Evolutionary conservation across 352 stramenopile genomes (phyloP), one percentile per base, ranked within the genome.

Genomic region (Phytophthora tentaculata): DNA sequence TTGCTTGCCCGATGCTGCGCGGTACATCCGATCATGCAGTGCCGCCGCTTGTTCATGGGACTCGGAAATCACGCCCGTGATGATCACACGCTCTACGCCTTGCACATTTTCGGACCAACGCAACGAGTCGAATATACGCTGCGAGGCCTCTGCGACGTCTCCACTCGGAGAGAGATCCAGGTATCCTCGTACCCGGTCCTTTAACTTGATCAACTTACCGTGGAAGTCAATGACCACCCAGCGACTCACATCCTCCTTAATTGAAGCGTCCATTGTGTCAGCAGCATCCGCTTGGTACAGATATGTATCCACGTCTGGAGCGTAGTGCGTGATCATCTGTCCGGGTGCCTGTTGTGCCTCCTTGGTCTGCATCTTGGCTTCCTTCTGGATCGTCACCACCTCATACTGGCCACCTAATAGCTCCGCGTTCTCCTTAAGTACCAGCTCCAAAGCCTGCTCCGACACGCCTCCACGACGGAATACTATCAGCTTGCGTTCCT

Each of bases 261-360:
- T 24, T 0, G 74, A 57, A 2, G 75, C 51, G 41, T 87, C 64
- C 45, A 88, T 78, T 22, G 52, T 49, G 43, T 88, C 77, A 3
- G 12, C 20, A 3, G 76, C 80, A n/a, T 79, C 62, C 1, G 58
- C 49, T 44, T 91, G 77, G 59, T 90, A 80, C 56, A 98, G 69
- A 71, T 91, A 97, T 37, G 92, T 97, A 69, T 94, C 79, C 28
- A 98, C 88, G 64, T 99, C 88, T 0, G 98, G 98, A 12, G 98
- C 97, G 73, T 99, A 99, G 77, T 99, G 98, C 26, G 94, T 99
- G 71, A 99, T 86, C 22, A 96, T 87, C 81, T 99, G 97, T 14
- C 97, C 97, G 0, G 97, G 97, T 5, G 97, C 95, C 35, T 98
- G 90, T 50, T 97, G 86, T 3, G 74, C 84, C 64, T 93, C 84